Evolutionary conservation across 129 eudicot species (phyloP).

Genomic region (Heracleum sosnowskyi): DNA sequence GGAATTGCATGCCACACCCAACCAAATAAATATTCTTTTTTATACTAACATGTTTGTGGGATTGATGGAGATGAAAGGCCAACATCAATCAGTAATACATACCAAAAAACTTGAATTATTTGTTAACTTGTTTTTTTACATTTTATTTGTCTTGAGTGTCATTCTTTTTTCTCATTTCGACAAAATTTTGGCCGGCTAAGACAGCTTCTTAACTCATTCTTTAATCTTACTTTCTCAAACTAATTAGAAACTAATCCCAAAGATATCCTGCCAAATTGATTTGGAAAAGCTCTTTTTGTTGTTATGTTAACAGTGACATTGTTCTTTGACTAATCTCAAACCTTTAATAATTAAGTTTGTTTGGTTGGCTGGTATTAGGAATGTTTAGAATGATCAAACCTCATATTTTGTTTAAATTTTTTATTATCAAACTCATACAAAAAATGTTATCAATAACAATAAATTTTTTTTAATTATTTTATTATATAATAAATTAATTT

Average conservation of each 20-base stretch:
- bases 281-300: not conserved
- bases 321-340: not conserved
- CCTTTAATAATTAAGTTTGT: not conserved
- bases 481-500: too few species aligned
- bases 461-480: too few species aligned
- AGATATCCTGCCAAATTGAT: not conserved
- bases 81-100: constrained; percentile 29
- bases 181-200: constrained; percentile 67
- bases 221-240: constrained; percentile 19
- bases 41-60: constrained; percentile 16
- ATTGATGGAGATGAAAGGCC: constrained; percentile 33
- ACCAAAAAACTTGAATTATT: constrained; percentile 19
- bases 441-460: too few species aligned
- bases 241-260: not conserved
- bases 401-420: too few species aligned
- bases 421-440: too few species aligned
- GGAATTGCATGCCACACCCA: constrained; percentile 33
- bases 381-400: too few species aligned
- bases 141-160: constrained; percentile 23
- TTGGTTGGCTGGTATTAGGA: too few species aligned
- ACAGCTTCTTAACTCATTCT: constrained; percentile 55
- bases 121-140: constrained; percentile 15
- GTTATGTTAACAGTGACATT: not conserved
- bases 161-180: constrained; percentile 31
- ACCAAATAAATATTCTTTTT: constrained; percentile 15